phyloP scores from a whole-genome alignment of 106 monocot genomes.

The Platanthera zijinensis region DNA sequence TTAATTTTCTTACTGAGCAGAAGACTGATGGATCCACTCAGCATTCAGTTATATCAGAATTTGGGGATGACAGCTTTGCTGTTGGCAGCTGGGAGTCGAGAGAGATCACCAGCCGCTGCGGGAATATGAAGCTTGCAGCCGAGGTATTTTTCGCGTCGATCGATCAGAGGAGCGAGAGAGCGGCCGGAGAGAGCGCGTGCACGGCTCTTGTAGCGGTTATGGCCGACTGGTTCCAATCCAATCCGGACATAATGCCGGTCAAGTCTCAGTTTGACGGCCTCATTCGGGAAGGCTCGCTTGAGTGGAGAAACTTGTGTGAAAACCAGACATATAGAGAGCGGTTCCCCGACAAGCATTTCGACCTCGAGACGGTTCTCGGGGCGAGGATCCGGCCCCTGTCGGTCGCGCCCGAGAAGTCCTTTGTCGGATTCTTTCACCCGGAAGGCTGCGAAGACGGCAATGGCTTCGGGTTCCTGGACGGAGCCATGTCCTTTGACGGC shows the following conservation, averaged over 20 bases:
- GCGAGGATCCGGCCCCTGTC: conserved; percentile 37
- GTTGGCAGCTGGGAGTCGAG: conserved; percentile 49
- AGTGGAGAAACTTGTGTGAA: conserved; percentile 58
- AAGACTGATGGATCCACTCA: conserved; percentile 14
- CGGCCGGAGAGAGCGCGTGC: conserved; percentile 57
- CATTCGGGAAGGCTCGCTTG: conserved; percentile 51
- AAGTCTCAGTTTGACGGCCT: conserved; percentile 42
- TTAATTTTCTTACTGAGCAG: neutral
- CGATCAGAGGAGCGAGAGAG: conserved; percentile 59
- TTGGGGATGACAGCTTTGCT: conserved; percentile 46
- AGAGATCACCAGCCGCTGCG: conserved; percentile 36
- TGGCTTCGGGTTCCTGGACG: conserved; percentile 28
- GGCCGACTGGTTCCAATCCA: conserved; percentile 55
- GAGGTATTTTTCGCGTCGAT: conserved; percentile 66
- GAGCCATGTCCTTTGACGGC: conserved; percentile 50
- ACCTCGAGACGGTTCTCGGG: conserved; percentile 54
- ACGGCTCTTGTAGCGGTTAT: conserved; percentile 59
- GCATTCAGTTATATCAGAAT: conserved; percentile 20
- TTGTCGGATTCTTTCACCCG: conserved; percentile 43
- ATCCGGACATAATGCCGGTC: conserved; percentile 30
- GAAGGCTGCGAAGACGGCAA: conserved; percentile 18
- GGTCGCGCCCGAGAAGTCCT: conserved; percentile 24
- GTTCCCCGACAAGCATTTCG: conserved; percentile 64
- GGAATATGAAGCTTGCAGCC: conserved; percentile 35
- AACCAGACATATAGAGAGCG: conserved; percentile 24